These are phyloP conservation scores for Endocarpon pusillum DNA, from an alignment of 495 filamentous ascomycete genomes.

Conservation along the genomic window DNA sequence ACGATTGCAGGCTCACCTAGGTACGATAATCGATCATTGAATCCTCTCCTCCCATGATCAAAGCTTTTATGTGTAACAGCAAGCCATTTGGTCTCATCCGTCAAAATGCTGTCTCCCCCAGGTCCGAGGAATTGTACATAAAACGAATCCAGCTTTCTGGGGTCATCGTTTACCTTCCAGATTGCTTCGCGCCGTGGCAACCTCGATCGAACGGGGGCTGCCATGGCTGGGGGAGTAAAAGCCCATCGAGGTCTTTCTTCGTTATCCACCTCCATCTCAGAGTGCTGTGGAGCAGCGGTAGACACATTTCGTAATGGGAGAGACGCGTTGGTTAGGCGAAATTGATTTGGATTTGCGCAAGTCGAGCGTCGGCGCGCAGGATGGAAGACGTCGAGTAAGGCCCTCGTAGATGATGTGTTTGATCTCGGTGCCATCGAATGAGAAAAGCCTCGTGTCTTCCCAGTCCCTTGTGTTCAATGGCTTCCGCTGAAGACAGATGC, in stretches of 20 bases:
- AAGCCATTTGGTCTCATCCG: conserved; percentile 89
- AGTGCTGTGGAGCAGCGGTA: conserved; percentile 6
- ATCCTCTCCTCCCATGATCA: conserved; percentile 83
- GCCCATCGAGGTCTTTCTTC: conserved; percentile 56
- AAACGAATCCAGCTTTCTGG: conserved; percentile 50
- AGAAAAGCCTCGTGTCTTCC: too few species aligned
- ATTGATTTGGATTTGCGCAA: too few species aligned
- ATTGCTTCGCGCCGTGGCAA: conserved; percentile 27
- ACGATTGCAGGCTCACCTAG: conserved; percentile 42
- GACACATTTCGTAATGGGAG: too few species aligned
- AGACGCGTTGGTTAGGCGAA: too few species aligned
- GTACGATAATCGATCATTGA: conserved; percentile 84
- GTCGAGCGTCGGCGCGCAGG: too few species aligned
- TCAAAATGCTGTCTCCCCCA: conserved; percentile 51
- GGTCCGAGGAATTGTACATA: conserved; percentile 55
- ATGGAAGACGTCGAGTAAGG: too few species aligned
- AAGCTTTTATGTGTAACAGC: conserved; percentile 98
- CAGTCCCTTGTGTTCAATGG: too few species aligned
- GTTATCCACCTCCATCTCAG: conserved; percentile 18
- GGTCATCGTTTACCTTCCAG: conserved; percentile 60
- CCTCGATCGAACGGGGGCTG: conserved; percentile 45
- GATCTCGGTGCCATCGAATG: too few species aligned
- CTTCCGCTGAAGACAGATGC: too few species aligned
- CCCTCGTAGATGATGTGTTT: too few species aligned
- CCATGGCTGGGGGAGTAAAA: conserved; percentile 60